Base-by-base conservation (phyloP, 2,329 filamentous ascomycete genomes). In the Amylocarpus encephaloides region DNA sequence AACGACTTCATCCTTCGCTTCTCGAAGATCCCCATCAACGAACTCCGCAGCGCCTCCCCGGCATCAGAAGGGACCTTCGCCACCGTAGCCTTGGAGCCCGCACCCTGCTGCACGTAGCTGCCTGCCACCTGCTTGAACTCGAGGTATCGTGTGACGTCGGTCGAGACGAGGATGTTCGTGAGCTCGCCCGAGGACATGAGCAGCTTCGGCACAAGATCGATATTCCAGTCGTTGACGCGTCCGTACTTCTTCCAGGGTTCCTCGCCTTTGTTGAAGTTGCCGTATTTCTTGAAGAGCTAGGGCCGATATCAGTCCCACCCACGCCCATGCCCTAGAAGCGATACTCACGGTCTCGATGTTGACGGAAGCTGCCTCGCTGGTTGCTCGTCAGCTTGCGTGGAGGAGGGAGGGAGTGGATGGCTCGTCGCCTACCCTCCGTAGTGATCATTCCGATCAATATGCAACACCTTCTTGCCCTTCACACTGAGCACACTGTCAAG, bases 181-280 rank as follows among this genome's bases (percentile, higher is more conserved):
- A 98, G 78, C 75, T 98, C 92, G 71, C 93, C 93, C 57, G 94
- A 95, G 53, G 92, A 90, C 91, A 98, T 97, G 70, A 98, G 82
- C 66, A 98, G 85, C 79, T 98, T 98, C 61, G 93, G 92, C 43
- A 98, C 91, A 55, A 98, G 80, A 69, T 98, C 94, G 71, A 98
- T 94, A 78, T 96, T 97, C 93, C 93, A 98, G 79, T 97, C 92
- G 74, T 96, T 96, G 68, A 84, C 77, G 53, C 93, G 86, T 64
- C 92, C 92, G 70, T 96, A 97, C 73, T 95, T 91, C 78, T 94
- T 92, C 93, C 93, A 97, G 60, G 92, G 91, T 77, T 96, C 88
- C 67, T 90, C 85, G 62, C 86, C 88, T 55, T 78, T 69, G 53
- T 73, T 69, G 68, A 82, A 88, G 76, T 93, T 93, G 69, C 88